Evolutionary conservation across 441 rosid genomes (phyloP), one percentile per base, ranked within the genome.

Genomic region (Rhodomyrtus psidioides): DNA sequence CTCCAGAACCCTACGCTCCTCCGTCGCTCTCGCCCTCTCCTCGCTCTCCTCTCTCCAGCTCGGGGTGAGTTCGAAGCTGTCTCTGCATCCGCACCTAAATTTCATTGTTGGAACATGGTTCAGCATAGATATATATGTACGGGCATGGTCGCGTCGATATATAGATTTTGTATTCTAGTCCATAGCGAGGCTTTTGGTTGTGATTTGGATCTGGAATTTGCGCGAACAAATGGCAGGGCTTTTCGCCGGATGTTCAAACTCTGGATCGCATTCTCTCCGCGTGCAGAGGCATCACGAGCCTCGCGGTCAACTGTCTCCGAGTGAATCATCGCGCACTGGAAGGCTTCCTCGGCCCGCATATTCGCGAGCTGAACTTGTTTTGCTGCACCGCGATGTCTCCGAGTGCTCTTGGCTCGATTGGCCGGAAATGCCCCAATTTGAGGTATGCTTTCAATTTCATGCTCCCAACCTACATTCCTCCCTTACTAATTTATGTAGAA

Each of bases 261-360:
- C 89, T 94, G 75, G 44, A 74, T 76, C 87, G 53, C 84, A 85
- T 93, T 55, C 51, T 89, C 24, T 86, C 85, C 42, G 89, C 92
- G 53, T 90, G 91, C 83, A 39, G 84, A 42, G 90, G 86, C 17
- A 28, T 93, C 16, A 44, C 54, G 21, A 82, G 86, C 84, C 58
- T 94, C 39, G 88, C 93, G 7, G 86, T 94, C 82, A 93, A 91
- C 87, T 93, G 94, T 83, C 93, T 89, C 86, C 93, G 95, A 44
- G 93, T 93, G 49, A 76, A 75, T n/a, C 84, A 87, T 60, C 17
- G 86, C 53, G 84, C 90, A 27, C 87, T 93, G 83, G 27, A 74
- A 86, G 85, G 59, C 24, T 87, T 90, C 59, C 86, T 91, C 13
- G 87, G 89, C 10, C 89, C 92, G 4, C 86, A 82, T 83, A 85